These are phyloP conservation scores for Picochlorum sp. DNA, from an alignment of 139 green algal genomes.

Conservation along the genomic window DNA sequence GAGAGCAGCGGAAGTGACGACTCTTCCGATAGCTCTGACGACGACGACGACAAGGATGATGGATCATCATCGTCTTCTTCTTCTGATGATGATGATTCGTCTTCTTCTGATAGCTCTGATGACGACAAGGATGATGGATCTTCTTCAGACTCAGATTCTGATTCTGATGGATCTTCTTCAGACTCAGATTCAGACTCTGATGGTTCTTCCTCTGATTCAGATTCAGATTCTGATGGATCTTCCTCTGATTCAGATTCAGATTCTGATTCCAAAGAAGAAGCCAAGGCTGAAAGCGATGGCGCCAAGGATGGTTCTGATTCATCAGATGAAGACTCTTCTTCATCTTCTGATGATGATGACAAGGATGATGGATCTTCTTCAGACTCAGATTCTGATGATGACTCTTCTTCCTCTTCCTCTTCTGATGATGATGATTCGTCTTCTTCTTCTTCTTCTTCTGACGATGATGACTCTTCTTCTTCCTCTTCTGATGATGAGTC, in stretches of 20 bases:
- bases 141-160: too few species aligned
- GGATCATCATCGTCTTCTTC: background rate
- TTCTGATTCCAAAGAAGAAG: background rate
- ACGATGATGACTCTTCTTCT: background rate
- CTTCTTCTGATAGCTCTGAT: background rate
- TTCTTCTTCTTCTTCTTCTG: too few species aligned
- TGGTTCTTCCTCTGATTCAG: background rate
- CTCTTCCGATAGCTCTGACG: background rate
- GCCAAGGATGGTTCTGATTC: constrained; percentile 12
- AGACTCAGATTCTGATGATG: too few species aligned
- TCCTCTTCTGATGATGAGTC: background rate
- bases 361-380: background rate
- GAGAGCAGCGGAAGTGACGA: constrained; percentile 11
- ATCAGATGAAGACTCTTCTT: constrained; percentile 11
- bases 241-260: background rate
- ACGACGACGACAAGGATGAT: too few species aligned
- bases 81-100: background rate
- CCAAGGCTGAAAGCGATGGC: background rate
- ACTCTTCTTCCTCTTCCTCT: too few species aligned
- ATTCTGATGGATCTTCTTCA: too few species aligned
- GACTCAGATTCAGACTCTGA: too few species aligned
- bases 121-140: background rate
- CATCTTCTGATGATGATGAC: background rate
- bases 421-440: background rate
- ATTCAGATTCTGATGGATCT: background rate